Evolutionary conservation across 352 stramenopile species (phyloP), one percentile per base, ranked within the genome.

Genomic region (Pythium phragmiticola): DNA sequence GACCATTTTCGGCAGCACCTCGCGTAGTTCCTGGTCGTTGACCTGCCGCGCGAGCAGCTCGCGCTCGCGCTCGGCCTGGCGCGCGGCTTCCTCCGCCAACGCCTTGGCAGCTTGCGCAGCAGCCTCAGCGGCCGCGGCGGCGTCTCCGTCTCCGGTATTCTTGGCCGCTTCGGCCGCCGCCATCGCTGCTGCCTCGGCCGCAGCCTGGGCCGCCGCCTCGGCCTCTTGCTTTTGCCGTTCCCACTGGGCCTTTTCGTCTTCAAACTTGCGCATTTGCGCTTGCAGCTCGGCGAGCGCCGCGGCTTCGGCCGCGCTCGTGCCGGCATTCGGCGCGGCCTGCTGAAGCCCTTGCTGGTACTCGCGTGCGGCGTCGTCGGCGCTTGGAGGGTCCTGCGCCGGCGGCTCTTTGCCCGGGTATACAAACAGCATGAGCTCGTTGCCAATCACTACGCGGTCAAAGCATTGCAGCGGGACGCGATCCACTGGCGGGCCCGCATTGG

Each of bases 1-100:
- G 28, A 90, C 80, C 45, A 96, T 96, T 69, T 98, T 98, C 1
- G 92, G 92, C 37, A 98, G 65, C 5, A 98, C 80, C 64, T 98
- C 90, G 3, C 94, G 83, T 12, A 98, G 91, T 63, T 97, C 89
- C 55, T 97, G 89, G 72, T 98, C 92, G 62, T 94, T 94, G 23
- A 92, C 80, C 53, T 94, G 85, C 7, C 83, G 70, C 6, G 85
- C 81, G 0, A 94, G 64, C 12, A 87, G 68, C 47, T 92, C 83
- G 49, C 82, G 82, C 51, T 93, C 79, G 14, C 76, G 76, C 41
- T 87, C 76, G 5, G 74, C 75, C 46, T 73, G 75, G 39, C 59
- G 75, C 50, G 77, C 67, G 3, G 76, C 76, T 72, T 75, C 72
- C n/a, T 69, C 72, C 33, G 56, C 59, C 16, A 57, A 8, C 12